Percentiles rank a stretch among this genome's conserved stretches.
phyloP scores from a whole-genome alignment of 2,329 filamentous ascomycete genomes.

The Colletotrichum somersetense region DNA sequence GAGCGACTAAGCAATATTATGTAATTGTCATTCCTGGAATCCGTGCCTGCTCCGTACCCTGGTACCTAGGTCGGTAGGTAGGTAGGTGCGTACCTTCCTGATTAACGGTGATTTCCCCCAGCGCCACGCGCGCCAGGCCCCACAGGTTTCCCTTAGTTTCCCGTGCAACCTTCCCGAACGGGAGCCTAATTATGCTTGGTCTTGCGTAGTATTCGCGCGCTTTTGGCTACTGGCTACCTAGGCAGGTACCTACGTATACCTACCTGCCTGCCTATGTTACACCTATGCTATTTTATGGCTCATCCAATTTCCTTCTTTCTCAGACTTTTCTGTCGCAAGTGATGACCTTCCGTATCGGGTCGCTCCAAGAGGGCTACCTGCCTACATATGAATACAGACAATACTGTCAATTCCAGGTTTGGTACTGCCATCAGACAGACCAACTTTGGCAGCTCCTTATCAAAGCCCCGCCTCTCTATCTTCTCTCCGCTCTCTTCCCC shows the following conservation, averaged over 20 bases:
- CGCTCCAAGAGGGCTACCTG: neutral
- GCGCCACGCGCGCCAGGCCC: neutral
- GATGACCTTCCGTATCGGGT: neutral
- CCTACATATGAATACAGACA: too few species aligned
- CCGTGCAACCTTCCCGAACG: constrained; percentile 38
- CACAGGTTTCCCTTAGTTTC: neutral
- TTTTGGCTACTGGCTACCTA: neutral
- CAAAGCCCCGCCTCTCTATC: neutral
- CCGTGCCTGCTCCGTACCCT: too few species aligned
- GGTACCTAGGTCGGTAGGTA: too few species aligned
- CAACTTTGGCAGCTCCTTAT: constrained; percentile 36
- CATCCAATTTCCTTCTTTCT: neutral
- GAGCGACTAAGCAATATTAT: neutral
- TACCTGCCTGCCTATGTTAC: neutral
- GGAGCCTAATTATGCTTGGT: constrained; percentile 28
- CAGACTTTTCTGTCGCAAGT: neutral
- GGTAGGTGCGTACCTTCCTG: too few species aligned
- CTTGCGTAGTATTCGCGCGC: neutral
- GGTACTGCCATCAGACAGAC: constrained; percentile 23
- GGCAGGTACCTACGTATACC: too few species aligned
- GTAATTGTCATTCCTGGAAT: neutral
- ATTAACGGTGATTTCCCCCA: too few species aligned
- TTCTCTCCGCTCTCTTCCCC: too few species aligned
- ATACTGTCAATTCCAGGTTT: constrained; percentile 16
- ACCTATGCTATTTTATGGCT: neutral